Percentiles rank a stretch among this genome's conserved stretches.
Evolutionary conservation across 108 stramenopile genomes (phyloP).

Genomic region (Cyclotella atomus): DNA sequence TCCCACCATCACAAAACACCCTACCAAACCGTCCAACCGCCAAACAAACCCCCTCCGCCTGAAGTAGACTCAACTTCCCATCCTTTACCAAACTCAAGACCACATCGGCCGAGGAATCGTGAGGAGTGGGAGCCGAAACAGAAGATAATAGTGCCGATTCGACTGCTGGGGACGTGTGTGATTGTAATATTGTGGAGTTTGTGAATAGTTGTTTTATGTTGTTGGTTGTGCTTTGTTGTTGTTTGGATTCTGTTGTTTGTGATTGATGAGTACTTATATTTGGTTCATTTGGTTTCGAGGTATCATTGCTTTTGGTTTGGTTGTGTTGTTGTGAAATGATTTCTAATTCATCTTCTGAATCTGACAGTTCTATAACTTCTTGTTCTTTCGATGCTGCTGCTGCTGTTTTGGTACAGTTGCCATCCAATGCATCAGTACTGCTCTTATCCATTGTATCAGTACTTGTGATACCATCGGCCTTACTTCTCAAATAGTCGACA

Average conservation of each 20-base stretch:
- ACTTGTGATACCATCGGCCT: too few species aligned
- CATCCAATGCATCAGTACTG: not conserved
- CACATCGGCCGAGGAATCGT: conserved; percentile 24
- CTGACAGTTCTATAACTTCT: conserved; percentile 23
- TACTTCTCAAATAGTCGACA: not conserved
- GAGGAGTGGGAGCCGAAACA: conserved; percentile 34
- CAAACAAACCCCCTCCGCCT: conserved; percentile 62
- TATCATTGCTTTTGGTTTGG: too few species aligned
- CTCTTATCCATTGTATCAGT: not conserved
- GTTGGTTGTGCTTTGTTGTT: not conserved
- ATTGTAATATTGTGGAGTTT: conserved; percentile 19
- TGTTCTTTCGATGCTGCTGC: not conserved
- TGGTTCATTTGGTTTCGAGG: too few species aligned
- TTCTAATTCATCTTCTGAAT: conserved; percentile 11
- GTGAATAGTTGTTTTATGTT: too few species aligned
- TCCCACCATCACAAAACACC: conserved; percentile 25
- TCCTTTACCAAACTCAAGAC: conserved; percentile 32
- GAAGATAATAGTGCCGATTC: conserved; percentile 61
- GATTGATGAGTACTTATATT: not conserved
- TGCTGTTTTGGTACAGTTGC: not conserved
- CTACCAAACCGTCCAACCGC: conserved; percentile 54
- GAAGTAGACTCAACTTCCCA: conserved; percentile 55
- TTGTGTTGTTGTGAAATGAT: too few species aligned
- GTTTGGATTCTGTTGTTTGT: not conserved
- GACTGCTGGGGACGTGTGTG: conserved; percentile 55